These are phyloP conservation scores for Syncephalastrum sp. DNA, from an alignment of 371 early-diverging fungal species.

Conservation along the genomic window DNA sequence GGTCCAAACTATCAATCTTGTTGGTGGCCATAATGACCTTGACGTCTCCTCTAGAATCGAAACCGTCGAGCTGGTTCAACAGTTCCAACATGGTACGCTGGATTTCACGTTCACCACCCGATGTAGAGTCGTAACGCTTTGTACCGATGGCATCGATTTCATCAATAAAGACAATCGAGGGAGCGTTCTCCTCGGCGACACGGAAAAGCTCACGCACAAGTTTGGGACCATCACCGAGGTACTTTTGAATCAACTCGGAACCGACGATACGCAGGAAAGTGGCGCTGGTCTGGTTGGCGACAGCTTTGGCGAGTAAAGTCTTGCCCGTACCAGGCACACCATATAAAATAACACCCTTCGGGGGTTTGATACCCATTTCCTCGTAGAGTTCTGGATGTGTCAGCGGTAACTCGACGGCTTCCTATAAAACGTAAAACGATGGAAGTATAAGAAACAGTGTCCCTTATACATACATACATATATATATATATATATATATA, in stretches of 20 bases:
- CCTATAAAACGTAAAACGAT: constrained; percentile 35
- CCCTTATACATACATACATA: too few relatives aligned
- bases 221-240: constrained; percentile 99
- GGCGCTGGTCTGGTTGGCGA: constrained; percentile 99
- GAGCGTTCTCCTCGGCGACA: constrained; percentile 99
- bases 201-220: constrained; percentile 99
- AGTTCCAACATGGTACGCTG: constrained; percentile 99
- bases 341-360: constrained; percentile 99
- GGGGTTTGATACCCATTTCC: constrained; percentile 99
- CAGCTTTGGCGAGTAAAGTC: constrained; percentile 99
- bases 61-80: constrained; percentile 99
- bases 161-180: constrained; percentile 99
- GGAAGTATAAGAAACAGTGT: neutral
- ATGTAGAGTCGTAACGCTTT: constrained; percentile 97
- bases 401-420: constrained; percentile 99
- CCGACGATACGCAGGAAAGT: constrained; percentile 99
- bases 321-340: constrained; percentile 99
- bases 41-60: constrained; percentile 99
- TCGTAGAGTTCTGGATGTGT: constrained; percentile 99
- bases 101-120: constrained; percentile 98
- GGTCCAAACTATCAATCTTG: constrained; percentile 98
- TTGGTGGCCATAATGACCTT: constrained; percentile 99
- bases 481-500: too few relatives aligned
- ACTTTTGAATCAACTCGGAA: constrained; percentile 99
- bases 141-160: constrained; percentile 99